phyloP scores from a whole-genome alignment of 1,139 yeast genomes.

The Magnusiomyces clavatus region DNA sequence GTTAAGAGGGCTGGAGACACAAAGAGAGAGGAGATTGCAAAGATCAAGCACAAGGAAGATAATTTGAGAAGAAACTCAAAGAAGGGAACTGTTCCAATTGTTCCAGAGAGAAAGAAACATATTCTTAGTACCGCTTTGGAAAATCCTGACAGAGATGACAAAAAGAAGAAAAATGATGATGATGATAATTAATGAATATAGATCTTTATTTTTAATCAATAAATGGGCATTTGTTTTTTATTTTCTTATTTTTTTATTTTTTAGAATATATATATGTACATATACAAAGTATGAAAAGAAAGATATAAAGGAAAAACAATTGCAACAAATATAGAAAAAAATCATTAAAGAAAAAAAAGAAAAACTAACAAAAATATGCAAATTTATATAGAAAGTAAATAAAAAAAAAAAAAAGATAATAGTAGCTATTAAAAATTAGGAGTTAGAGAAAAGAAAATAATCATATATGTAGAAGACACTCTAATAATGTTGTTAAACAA shows the following conservation, averaged over 20 bases:
- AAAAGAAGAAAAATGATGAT: background rate
- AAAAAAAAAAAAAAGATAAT: background rate
- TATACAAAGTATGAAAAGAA: background rate
- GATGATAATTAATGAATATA: background rate
- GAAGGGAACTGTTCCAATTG: constrained; percentile 53
- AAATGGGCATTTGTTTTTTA: too few species aligned
- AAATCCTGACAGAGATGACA: constrained; percentile 20
- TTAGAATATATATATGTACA: background rate
- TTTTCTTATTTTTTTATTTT: background rate
- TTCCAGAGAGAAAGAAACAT: constrained; percentile 70
- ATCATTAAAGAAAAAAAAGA: too few species aligned
- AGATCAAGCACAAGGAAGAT: constrained; percentile 71
- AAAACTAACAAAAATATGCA: too few species aligned
- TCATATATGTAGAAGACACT: background rate
- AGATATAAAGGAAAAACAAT: background rate
- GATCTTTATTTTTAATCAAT: too few species aligned
- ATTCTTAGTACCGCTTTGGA: constrained; percentile 75
- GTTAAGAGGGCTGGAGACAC: constrained; percentile 85
- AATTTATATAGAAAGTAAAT: background rate
- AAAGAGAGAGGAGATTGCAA: constrained; percentile 62
- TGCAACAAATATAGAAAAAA: too few species aligned
- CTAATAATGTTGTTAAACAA: too few species aligned
- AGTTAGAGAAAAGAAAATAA: background rate
- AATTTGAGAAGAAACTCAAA: constrained; percentile 75
- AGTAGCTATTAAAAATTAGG: background rate